phyloP scores from a whole-genome alignment of 345 rosid genomes.

The Nasturtium officinale region DNA sequence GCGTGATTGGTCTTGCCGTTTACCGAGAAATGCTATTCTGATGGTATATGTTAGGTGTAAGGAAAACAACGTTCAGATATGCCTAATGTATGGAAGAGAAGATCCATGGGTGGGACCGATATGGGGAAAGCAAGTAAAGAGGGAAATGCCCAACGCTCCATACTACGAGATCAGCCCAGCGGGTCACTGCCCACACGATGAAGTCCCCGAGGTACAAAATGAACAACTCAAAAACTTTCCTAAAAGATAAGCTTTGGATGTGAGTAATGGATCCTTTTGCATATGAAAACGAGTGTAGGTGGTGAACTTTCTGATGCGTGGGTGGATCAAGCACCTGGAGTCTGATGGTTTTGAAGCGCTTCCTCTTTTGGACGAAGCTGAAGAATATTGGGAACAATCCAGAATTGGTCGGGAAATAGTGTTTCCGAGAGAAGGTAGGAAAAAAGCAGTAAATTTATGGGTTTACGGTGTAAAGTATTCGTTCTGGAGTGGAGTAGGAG shows the following conservation, averaged over 20 bases:
- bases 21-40: constrained; percentile 7
- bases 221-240: not conserved
- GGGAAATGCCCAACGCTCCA: constrained; percentile 71
- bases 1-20: not conserved
- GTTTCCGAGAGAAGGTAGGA: constrained; percentile 65
- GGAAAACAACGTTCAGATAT: constrained; percentile 58
- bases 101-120: constrained; percentile 98
- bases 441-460: constrained; percentile 55
- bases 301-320: constrained; percentile 75
- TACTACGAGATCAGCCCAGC: constrained; percentile 97
- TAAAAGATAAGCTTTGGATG: not conserved
- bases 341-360: constrained; percentile 58
- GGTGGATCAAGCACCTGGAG: constrained; percentile 83
- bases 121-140: constrained; percentile 82
- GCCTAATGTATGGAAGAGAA: constrained; percentile 91
- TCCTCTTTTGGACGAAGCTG: constrained; percentile 60
- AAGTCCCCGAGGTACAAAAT: constrained; percentile 87
- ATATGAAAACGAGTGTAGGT: constrained; percentile 55
- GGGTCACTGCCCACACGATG: constrained; percentile 99
- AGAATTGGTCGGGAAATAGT: constrained; percentile 57
- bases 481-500: constrained; percentile 56
- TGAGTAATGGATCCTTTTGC: constrained; percentile 8
- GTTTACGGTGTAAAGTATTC: constrained; percentile 56
- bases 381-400: constrained; percentile 40
- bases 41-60: constrained; percentile 57